phyloP scores from a whole-genome alignment of 2,329 filamentous ascomycete species.

The Aspergillus quadrilineatus region DNA sequence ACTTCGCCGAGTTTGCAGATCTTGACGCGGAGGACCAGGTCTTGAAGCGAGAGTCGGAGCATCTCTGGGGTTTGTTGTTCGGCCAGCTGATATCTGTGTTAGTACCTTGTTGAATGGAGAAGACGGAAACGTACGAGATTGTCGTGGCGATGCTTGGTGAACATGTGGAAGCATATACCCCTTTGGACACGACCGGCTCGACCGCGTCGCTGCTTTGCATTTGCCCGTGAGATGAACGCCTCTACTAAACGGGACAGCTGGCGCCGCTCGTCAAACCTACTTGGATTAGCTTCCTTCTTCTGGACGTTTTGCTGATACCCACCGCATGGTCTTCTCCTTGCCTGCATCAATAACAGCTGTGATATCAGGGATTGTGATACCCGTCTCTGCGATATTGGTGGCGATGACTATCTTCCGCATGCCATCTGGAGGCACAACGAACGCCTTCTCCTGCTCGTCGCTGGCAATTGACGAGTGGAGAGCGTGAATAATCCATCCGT shows the following conservation, averaged over 20 bases:
- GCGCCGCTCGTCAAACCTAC: constrained; percentile 81
- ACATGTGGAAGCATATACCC: constrained; percentile 92
- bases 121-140: constrained; percentile 46
- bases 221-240: constrained; percentile 91
- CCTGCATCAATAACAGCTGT: constrained; percentile 96
- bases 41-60: constrained; percentile 88
- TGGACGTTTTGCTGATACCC: neutral
- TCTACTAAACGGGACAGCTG: constrained; percentile 90
- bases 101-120: neutral
- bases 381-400: constrained; percentile 97
- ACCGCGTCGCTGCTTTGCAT: constrained; percentile 91
- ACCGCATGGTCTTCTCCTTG: constrained; percentile 90
- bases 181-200: constrained; percentile 94
- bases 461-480: constrained; percentile 93
- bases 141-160: constrained; percentile 87
- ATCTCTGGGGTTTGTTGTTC: constrained; percentile 97
- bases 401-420: constrained; percentile 90
- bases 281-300: neutral
- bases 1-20: constrained; percentile 95
- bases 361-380: constrained; percentile 94
- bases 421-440: constrained; percentile 77
- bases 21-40: constrained; percentile 92
- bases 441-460: constrained; percentile 93
- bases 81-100: constrained; percentile 57
- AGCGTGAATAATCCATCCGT: constrained; percentile 81